Evolutionary conservation across 2,329 filamentous ascomycete species (phyloP), one percentile per base, ranked within the genome.

Genomic region (Aspergillus caelatus): DNA sequence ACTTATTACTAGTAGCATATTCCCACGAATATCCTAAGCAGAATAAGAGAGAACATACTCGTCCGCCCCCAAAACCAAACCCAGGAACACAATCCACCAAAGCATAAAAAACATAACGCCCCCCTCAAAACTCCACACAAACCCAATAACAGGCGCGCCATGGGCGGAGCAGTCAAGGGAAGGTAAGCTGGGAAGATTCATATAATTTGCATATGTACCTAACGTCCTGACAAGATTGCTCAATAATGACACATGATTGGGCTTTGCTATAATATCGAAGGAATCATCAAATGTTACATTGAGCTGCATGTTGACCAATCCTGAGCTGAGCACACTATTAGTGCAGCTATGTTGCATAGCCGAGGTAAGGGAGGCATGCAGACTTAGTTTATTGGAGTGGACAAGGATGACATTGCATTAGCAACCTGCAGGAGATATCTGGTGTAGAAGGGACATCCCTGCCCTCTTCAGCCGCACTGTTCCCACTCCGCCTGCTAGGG

Each of bases 1-100:
- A 41, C 46, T 41, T 34, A 58, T 62, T 56, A 56, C 41, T 34
- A 58, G 60, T 56, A 53, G 56, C 36, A 19, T 28, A 32, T 11
- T 7, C 34, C 34, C 3, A 32, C 3, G 26, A 52, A 52, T 26
- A 19, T 16, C 16, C 39, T 0, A 19, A 41, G 39, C 39, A 21
- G 21, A 21, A 3, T 1, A 12, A 32, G 16, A 26, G 28, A 26
- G 9, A 65, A 79, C 82, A 76, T 71, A 85, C 83, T 84, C 82
- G 68, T 86, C 83, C 23, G 77, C 76, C 7, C 82, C 83, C 67
- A 86, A 68, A 7, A 85, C 83, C 83, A 12, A 84, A 75, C 1
- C 83, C 83, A 19, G 83, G 83, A 7, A 86, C 72, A 65, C 82
- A 85, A 68, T 86, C 84, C 58, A 85, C 80, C 58, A 84, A 60